Evolutionary conservation across 2,329 filamentous ascomycete genomes (phyloP).

Genomic region (Ascochyta lentis): DNA sequence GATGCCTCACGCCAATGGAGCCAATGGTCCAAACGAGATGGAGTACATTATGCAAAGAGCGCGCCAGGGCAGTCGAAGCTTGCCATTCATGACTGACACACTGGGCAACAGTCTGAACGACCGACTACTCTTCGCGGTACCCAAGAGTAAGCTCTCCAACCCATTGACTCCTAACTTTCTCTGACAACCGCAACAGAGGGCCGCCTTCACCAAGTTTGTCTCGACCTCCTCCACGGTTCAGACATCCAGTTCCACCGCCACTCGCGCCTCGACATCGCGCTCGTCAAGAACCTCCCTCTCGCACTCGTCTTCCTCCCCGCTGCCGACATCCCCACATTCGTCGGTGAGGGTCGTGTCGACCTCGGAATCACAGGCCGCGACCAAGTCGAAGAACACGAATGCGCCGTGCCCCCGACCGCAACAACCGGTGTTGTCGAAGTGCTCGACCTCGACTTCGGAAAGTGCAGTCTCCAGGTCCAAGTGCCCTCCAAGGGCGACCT

Average conservation of each 20-base stretch:
- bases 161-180: not conserved
- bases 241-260: constrained; percentile 97
- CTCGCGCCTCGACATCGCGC: constrained; percentile 92
- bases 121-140: constrained; percentile 93
- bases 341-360: constrained; percentile 91
- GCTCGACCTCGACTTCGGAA: constrained; percentile 88
- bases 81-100: constrained; percentile 50
- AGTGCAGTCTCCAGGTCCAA: constrained; percentile 95
- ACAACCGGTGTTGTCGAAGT: constrained; percentile 76
- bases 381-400: constrained; percentile 90
- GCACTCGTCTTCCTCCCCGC: constrained; percentile 96
- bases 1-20: constrained; percentile 33
- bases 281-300: constrained; percentile 95
- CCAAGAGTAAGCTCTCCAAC: constrained; percentile 77
- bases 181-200: constrained; percentile 69
- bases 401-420: constrained; percentile 57
- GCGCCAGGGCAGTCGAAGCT: constrained; percentile 42
- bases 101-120: constrained; percentile 77
- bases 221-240: constrained; percentile 90
- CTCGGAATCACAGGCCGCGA: constrained; percentile 94
- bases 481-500: constrained; percentile 85
- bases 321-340: constrained; percentile 96
- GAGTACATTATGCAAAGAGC: constrained; percentile 30
- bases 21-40: constrained; percentile 28
- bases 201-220: constrained; percentile 82